A percentile compares a stretch with the other conserved stretches of the same genome.
These are phyloP conservation scores for Chlamydomonas applanata DNA, from an alignment of 139 green algal genomes.

Conservation along the genomic window DNA sequence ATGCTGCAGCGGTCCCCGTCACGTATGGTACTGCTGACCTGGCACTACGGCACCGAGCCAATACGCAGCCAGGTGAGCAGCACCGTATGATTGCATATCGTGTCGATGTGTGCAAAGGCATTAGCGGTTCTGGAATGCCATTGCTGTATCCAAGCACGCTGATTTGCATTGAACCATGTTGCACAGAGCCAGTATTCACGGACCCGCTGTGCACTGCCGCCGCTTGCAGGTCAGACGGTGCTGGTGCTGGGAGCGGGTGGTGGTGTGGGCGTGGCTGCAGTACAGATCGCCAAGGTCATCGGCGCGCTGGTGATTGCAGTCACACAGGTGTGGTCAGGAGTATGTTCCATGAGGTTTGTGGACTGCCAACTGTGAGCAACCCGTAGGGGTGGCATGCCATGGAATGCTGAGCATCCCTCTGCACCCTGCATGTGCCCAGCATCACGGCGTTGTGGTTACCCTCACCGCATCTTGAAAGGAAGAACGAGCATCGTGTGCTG, in stretches of 20 bases:
- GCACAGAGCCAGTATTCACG: no score
- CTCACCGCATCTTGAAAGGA: no score
- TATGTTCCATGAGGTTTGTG: no score
- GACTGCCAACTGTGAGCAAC: no score
- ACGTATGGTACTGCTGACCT: slow-evolving; percentile 86
- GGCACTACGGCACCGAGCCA: slow-evolving; percentile 65
- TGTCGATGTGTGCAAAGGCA: no score
- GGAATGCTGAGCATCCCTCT: neutral
- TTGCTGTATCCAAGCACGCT: no score
- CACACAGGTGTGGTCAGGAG: slow-evolving; percentile 9
- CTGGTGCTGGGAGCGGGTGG: slow-evolving; percentile 83
- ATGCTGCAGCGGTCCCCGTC: slow-evolving; percentile 71
- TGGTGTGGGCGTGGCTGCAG: slow-evolving; percentile 83
- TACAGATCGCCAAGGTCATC: slow-evolving; percentile 64
- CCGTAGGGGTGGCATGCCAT: neutral
- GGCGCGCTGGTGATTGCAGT: slow-evolving; percentile 76
- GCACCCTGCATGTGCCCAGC: neutral
- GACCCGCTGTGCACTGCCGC: no score
- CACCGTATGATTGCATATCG: neutral
- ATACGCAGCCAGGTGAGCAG: slow-evolving; percentile 49
- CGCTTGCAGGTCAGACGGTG: slow-evolving; percentile 67
- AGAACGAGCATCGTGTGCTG: neutral
- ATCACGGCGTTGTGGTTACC: no score
- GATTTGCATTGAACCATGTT: no score
- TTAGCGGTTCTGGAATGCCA: no score